Evolutionary conservation across 176 grass and related monocot genomes (phyloP).

Genomic region (Saccharum officinarum): DNA sequence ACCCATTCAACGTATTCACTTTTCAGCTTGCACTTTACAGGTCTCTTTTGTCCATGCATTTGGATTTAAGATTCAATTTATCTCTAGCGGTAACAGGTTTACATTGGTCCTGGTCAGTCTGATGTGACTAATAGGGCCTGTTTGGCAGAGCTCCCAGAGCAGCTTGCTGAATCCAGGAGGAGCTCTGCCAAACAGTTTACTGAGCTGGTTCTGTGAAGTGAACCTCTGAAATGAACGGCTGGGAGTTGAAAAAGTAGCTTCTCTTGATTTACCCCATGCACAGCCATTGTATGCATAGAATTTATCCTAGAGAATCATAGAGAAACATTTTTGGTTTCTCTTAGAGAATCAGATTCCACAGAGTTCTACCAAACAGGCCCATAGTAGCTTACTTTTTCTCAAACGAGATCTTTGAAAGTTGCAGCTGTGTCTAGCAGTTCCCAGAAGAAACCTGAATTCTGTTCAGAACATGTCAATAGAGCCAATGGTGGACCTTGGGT

Average conservation of each 20-base stretch:
- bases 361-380: background rate
- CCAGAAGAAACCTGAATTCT: background rate
- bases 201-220: background rate
- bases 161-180: too few relatives aligned
- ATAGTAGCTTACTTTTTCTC: background rate
- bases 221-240: background rate
- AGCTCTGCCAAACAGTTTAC: background rate
- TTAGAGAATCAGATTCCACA: background rate
- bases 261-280: background rate
- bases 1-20: slow-evolving; percentile 15
- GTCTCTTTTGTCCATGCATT: background rate
- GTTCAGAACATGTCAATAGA: background rate
- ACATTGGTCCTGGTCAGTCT: background rate
- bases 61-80: background rate
- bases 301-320: background rate
- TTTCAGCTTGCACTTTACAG: background rate
- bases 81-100: background rate
- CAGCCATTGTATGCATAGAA: background rate
- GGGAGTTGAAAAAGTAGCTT: background rate
- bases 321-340: background rate
- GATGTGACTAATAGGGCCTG: background rate
- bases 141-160: too few relatives aligned
- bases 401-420: background rate
- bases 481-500: background rate
- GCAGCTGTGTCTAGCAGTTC: background rate